phyloP scores from a whole-genome alignment of 345 rosid genomes.

The Gossypium herbaceum region DNA sequence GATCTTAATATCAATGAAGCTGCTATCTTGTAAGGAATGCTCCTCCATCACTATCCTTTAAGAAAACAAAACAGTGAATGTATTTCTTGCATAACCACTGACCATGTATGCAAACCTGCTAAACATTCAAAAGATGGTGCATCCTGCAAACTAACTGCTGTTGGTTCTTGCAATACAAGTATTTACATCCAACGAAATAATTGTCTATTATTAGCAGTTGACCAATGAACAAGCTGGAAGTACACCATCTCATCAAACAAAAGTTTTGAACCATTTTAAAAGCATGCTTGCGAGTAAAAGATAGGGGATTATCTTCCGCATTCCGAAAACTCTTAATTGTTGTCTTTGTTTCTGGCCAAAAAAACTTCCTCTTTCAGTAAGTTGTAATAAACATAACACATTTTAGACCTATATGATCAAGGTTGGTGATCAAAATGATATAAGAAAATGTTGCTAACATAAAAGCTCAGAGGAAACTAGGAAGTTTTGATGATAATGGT shows the following conservation, averaged over 20 bases:
- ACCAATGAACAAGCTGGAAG: neutral
- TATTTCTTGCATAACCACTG: neutral
- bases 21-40: neutral
- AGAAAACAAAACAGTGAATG: constrained; percentile 1
- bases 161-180: neutral
- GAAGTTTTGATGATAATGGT: neutral
- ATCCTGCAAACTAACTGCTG: constrained; percentile 15
- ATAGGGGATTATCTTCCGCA: neutral
- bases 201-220: neutral
- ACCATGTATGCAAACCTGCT: constrained; percentile 6
- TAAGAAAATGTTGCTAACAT: neutral
- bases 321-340: neutral
- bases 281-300: neutral
- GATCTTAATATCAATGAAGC: neutral
- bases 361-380: neutral
- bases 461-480: neutral
- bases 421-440: neutral
- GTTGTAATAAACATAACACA: neutral
- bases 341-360: neutral
- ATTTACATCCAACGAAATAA: constrained; percentile 4
- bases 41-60: neutral
- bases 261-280: neutral
- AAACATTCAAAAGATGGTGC: constrained; percentile 11
- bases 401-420: neutral
- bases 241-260: constrained; percentile 6